Evolutionary conservation across 2,329 filamentous ascomycete genomes (phyloP).

Genomic region (Arthroderma uncinatum): DNA sequence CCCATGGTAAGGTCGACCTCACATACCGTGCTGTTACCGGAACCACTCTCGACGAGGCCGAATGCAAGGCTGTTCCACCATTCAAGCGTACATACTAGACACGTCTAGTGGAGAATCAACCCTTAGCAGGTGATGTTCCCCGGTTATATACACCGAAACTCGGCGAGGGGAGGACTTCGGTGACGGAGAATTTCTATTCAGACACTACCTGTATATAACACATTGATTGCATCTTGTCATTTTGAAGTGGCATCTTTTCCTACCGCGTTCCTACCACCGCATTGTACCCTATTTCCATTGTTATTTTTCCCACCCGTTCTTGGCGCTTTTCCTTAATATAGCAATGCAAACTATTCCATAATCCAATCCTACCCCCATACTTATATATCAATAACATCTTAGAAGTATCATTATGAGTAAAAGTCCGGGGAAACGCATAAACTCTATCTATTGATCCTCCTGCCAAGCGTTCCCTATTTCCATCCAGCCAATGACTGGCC

Average conservation of each 20-base stretch:
- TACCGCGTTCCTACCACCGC: not conserved
- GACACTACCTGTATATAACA: constrained; percentile 4
- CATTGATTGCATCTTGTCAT: constrained; percentile 6
- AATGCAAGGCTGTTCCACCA: constrained; percentile 92
- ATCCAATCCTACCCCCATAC: not conserved
- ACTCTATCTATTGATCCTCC: not conserved
- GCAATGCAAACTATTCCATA: constrained; percentile 5
- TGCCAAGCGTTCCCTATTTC: not conserved
- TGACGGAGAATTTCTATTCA: not conserved
- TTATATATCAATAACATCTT: too few species aligned
- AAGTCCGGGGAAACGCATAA: not conserved
- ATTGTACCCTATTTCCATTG: constrained; percentile 1
- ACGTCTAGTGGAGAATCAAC: not conserved
- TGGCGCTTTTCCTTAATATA: constrained; percentile 2
- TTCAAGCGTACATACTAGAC: constrained; percentile 61
- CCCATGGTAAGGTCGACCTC: constrained; percentile 77
- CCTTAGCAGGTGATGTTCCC: not conserved
- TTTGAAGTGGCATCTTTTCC: not conserved
- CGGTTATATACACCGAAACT: not conserved
- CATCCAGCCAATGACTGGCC: constrained; percentile 2
- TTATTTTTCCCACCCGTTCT: constrained; percentile 5
- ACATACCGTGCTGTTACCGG: constrained; percentile 73
- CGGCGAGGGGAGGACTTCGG: not conserved
- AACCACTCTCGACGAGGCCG: constrained; percentile 80
- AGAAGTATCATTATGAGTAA: too few species aligned